Evolutionary conservation across 306 rosid species (phyloP), one percentile per base, ranked within the genome.

Genomic region (Prunus mira): DNA sequence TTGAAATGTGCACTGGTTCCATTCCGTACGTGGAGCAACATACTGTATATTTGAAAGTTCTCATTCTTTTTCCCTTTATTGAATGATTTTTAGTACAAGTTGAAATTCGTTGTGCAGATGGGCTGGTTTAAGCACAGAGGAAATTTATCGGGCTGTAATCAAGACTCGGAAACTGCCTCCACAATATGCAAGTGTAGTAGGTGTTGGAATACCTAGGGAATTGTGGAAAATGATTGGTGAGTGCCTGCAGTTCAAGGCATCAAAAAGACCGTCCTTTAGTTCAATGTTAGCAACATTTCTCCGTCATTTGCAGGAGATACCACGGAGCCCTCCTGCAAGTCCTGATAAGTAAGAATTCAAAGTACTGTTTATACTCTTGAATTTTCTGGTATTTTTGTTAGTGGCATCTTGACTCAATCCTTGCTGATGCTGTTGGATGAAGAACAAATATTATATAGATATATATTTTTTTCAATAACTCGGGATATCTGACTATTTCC

Each of bases 1-100:
- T 95, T 66, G 99, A 95, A 89, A 95, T 95, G 99, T 95, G 99
- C 92, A 95, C 99, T 71, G 97, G 99, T 86, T 83, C 99, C 76
- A 86, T 89, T 82, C 99, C 99, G 99, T 95, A 95, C 46, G 99
- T 95, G 84, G 82, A 74, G 81, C 85, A 79, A 76, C 82, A 79
- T 65, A 68, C 79, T 77, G 78, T 84, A 67, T 80, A 80, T 72
- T 78, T 82, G 62, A 61, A 73, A n/a, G 45, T 81, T 82, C 43
- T 84, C 30, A 43, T 65, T 77, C 41, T 76, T 51, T 82, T 73
- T 61, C 43, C 63, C 74, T 58, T 68, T 72, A 80, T 80, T 28
- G 68, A 75, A 45, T 73, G 81, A 30, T 61, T 77, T 79, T 84
- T 78, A 72, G 28, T 78, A 50, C 41, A 78, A 69, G 41, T 72